phyloP scores from a whole-genome alignment of 1,139 yeast species.

The Kodamaea plutei region DNA sequence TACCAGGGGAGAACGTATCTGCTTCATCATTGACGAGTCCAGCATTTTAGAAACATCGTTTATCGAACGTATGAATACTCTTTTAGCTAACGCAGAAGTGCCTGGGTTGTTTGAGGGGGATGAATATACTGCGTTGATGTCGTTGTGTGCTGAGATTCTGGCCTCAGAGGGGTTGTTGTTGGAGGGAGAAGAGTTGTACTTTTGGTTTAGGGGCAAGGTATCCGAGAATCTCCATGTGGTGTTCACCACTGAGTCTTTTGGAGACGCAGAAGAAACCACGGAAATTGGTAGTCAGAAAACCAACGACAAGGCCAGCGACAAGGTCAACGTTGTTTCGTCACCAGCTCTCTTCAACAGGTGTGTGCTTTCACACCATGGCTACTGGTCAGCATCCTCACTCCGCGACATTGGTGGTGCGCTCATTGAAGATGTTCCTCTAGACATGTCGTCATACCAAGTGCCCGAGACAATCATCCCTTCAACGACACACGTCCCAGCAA shows the following conservation, averaged over 20 bases:
- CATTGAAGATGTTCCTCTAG: constrained; percentile 48
- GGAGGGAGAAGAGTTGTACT: constrained; percentile 65
- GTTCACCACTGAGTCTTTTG: constrained; percentile 66
- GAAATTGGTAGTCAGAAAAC: too few species aligned
- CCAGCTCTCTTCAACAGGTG: constrained; percentile 93
- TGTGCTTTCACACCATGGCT: constrained; percentile 86
- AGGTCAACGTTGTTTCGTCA: constrained; percentile 55
- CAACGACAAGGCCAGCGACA: constrained; percentile 8
- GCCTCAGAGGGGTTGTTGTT: constrained; percentile 57
- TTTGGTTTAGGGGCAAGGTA: constrained; percentile 71
- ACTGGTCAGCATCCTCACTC: constrained; percentile 60
- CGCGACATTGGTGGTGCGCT: constrained; percentile 45
- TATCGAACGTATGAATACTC: constrained; percentile 86
- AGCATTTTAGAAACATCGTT: constrained; percentile 73
- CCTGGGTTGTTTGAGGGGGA: constrained; percentile 89
- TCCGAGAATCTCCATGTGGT: constrained; percentile 77
- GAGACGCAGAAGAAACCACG: constrained; percentile 28
- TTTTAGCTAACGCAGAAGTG: constrained; percentile 86
- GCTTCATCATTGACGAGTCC: constrained; percentile 80
- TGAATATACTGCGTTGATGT: constrained; percentile 52
- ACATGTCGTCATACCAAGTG: constrained; percentile 33
- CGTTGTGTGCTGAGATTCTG: constrained; percentile 56
- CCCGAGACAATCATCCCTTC: constrained; percentile 17
- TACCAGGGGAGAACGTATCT: constrained; percentile 56
- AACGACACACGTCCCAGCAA: constrained; percentile 13